phyloP scores from a whole-genome alignment of 208 protist genomes.

The Crithidia sp. region DNA sequence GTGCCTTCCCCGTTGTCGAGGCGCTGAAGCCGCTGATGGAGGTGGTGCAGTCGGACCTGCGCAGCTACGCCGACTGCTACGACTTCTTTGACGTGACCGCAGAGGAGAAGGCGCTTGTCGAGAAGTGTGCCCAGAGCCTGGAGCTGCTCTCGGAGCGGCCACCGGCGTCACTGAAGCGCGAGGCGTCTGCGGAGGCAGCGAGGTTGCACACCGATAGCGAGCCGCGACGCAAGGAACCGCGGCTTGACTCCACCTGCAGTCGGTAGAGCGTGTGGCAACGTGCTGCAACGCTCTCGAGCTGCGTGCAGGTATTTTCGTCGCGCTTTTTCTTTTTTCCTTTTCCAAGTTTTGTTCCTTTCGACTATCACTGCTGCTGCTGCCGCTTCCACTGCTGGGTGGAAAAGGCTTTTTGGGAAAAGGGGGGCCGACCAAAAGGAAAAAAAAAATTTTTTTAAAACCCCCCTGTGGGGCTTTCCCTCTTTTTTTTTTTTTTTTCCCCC shows the following conservation, averaged over 20 bases:
- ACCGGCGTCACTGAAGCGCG: constrained; percentile 1
- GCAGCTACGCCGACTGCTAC: constrained; percentile 69
- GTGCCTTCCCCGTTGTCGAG: constrained; percentile 68
- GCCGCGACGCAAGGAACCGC: constrained; percentile 2
- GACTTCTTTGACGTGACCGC: constrained; percentile 49
- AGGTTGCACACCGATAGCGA: neutral
- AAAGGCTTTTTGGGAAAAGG: too few relatives aligned
- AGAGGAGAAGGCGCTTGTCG: constrained; percentile 33
- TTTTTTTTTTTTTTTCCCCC: too few relatives aligned
- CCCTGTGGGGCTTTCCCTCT: too few relatives aligned
- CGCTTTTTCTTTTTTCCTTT: too few relatives aligned
- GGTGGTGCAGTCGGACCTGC: constrained; percentile 53
- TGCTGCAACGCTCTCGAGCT: too few relatives aligned
- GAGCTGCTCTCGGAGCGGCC: constrained; percentile 45
- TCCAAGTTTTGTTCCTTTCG: too few relatives aligned
- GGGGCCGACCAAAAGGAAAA: too few relatives aligned
- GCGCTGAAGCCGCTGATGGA: constrained; percentile 70
- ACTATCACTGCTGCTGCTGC: too few relatives aligned
- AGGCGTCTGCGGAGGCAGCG: neutral
- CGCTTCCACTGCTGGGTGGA: too few relatives aligned
- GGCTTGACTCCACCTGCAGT: constrained; percentile 3
- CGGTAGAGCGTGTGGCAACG: neutral
- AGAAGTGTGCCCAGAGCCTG: constrained; percentile 26
- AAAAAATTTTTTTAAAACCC: too few relatives aligned
- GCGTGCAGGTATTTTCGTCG: too few relatives aligned